Base-by-base conservation (phyloP, 805 yeast genomes). In the Teunomyces tritomae region DNA sequence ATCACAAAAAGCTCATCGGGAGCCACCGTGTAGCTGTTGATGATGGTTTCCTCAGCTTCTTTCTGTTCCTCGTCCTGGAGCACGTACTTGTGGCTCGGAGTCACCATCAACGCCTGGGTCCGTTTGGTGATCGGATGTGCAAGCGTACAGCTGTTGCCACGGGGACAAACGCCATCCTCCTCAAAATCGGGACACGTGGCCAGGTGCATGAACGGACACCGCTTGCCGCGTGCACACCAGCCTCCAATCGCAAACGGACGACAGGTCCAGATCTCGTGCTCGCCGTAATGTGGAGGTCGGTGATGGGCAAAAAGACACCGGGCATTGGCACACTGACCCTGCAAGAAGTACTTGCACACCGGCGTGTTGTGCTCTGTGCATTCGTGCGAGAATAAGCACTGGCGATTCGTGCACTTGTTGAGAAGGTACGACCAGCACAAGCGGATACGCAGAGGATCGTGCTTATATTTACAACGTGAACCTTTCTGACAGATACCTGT, bases 101-200 rank as follows among this genome's bases (percentile, higher is more conserved):
- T 52, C 28, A 52, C 48, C 57, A 67, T 64, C 50, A 59, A 43
- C 14, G 51, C 51, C 48, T 67, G 73, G 2, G 59, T 58, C 13
- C 68, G 41, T 40, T 48, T 50, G 14, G 69, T 67, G 1, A 62
- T 42, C 28, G 57, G 62, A 62, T 86, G 92, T 32, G 59, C 58
- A 40, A 87, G 66, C n/a, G 65, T 62, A 59, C 92, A 87, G 16
- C 63, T 57, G 24, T 60, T 65, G 1, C 79, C 80, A 45, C 80
- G 64, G 1, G 80, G 72, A 61, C 95, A 87, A 28, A 54, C 57
- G 9, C 84, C 85, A n/a, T 70, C 69, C 50, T 80, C 82, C 52
- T 79, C 84, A 54, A 75, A 78, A 57, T 87, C 92, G 0, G 95
- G 92, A 64, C 95, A 87, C 49, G 79, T 79, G 54, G 71, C 76